Base-by-base conservation (phyloP, 192 early-diverging fungal genomes). In the Paraglomus occultum region DNA sequence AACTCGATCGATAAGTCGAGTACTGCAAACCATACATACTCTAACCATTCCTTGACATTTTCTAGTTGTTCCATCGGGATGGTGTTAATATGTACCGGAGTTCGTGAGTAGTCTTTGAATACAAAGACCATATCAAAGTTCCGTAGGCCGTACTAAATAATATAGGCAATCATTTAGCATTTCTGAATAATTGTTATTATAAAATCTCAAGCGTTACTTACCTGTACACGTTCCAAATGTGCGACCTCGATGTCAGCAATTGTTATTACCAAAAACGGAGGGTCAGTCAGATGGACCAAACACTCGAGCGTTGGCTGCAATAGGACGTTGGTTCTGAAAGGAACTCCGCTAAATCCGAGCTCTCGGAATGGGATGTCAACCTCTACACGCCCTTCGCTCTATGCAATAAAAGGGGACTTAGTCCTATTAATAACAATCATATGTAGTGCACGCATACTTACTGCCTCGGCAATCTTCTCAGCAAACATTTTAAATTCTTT, bases 81-180 rank as follows among this genome's bases (percentile, higher is more conserved):
- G 0, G 93, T 94, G 75, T 96, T 99, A 78, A 99, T 91, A 64
- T 99, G 95, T 18, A 94, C 88, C 0, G 92, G 91, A 1, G 93
- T 75, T 58, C 91, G 82, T 48, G 83, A 84, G 74, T 90, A 96
- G 78, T 99, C 97, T 77, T 95, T 95, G 84, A 93, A 96, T 5
- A 97, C 87, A 82, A 97, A 93, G 8, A 99, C 97, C 83, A 97
- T 84, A 86, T 99, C 97, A 85, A 99, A 99, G 80, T 96, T 96
- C 84, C 95, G 94, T 43, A 97, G 82, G 7, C 94, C 94, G 81
- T 97, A 97, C 85, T 96, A 85, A 11, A 71, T 63, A 67, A 42
- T 11, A 48, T 42, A 77, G 12, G 14, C 10, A 67, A 9, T n/a
- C 46, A 67, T 1, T 17, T 23, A 57, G 17, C 38, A 11, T 57